These are phyloP conservation scores for Staphylotrichum tortipilum DNA, from an alignment of 495 filamentous ascomycete species.

Conservation along the genomic window DNA sequence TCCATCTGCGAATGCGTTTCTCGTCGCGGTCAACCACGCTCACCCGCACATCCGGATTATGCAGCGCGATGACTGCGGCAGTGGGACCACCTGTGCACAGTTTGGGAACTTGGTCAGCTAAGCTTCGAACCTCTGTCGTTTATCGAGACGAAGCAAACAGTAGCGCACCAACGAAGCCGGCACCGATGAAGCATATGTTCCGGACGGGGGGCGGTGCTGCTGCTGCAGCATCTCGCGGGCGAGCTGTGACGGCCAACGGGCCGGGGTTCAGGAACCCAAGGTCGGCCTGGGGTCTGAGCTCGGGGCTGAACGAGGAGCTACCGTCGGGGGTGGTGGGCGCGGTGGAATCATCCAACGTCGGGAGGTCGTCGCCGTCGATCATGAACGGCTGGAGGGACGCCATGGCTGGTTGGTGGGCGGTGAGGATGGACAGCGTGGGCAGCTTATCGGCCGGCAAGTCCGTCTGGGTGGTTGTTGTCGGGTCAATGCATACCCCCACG, in stretches of 20 bases:
- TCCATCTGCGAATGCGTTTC: background rate
- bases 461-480: too few relatives aligned
- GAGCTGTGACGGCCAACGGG: too few relatives aligned
- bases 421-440: too few relatives aligned
- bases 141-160: too few relatives aligned
- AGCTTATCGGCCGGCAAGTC: too few relatives aligned
- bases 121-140: too few relatives aligned
- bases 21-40: conserved; percentile 1
- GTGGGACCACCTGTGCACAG: background rate
- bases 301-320: background rate
- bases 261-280: background rate
- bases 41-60: background rate
- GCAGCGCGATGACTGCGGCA: background rate
- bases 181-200: background rate
- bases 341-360: background rate
- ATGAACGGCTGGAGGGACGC: background rate
- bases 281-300: background rate
- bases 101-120: too few relatives aligned
- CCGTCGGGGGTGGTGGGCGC: background rate
- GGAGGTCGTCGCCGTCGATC: background rate
- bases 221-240: background rate
- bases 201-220: background rate
- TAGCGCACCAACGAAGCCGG: background rate
- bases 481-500: too few relatives aligned
- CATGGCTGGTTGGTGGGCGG: too few relatives aligned